phyloP scores from a whole-genome alignment of 257 asterid species.

The Solanum paucissectum region DNA sequence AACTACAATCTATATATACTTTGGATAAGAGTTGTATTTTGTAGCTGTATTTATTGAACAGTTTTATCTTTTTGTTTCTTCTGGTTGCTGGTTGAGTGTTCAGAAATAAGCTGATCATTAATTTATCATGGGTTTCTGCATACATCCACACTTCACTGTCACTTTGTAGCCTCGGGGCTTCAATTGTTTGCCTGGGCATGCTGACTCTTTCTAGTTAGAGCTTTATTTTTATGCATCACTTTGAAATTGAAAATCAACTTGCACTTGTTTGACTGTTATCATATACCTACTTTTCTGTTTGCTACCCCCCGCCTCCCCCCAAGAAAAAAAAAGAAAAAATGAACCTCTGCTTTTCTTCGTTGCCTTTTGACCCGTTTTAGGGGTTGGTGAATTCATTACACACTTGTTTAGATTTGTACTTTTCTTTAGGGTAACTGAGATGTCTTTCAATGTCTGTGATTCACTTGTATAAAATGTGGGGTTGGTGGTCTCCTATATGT shows the following conservation, averaged over 20 bases:
- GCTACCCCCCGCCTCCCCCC: background rate
- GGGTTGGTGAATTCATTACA: background rate
- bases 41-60: background rate
- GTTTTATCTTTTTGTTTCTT: background rate
- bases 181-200: background rate
- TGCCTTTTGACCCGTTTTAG: background rate
- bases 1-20: background rate
- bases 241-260: background rate
- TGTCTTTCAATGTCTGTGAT: background rate
- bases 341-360: background rate
- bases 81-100: background rate
- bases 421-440: background rate
- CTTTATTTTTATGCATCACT: background rate
- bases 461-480: background rate
- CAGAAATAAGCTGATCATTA: background rate
- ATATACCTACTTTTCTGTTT: background rate
- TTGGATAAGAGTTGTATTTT: background rate
- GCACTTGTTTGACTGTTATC: background rate
- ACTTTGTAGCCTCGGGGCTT: background rate
- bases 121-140: background rate
- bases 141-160: background rate
- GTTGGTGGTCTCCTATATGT: background rate
- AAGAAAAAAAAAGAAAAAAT: background rate
- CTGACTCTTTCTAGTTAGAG: background rate
- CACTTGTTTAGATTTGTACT: background rate